These are phyloP conservation scores for Madurella mycetomatis DNA, from an alignment of 2,329 filamentous ascomycete species.

Conservation along the genomic window DNA sequence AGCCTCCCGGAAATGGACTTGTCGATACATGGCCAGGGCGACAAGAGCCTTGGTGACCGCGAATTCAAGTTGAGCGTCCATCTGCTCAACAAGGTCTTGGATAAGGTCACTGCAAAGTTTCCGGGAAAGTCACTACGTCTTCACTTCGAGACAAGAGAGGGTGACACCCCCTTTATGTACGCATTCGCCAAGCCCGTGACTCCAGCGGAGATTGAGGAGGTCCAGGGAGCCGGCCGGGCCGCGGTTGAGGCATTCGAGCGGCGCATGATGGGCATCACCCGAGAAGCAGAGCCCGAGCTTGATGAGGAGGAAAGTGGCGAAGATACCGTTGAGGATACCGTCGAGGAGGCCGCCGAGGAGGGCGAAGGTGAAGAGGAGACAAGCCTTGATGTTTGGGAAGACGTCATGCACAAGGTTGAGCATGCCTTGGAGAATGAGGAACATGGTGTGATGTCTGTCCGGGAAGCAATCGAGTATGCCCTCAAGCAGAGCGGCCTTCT, in stretches of 20 bases:
- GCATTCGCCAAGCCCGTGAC: slow-evolving; percentile 84
- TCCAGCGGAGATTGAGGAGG: slow-evolving; percentile 63
- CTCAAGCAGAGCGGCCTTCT: slow-evolving; percentile 52
- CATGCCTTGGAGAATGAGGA: slow-evolving; percentile 56
- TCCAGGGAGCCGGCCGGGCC: slow-evolving; percentile 65
- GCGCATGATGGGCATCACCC: slow-evolving; percentile 50
- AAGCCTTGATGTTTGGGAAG: slow-evolving; percentile 42
- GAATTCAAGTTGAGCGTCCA: slow-evolving; percentile 82
- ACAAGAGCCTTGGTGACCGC: slow-evolving; percentile 65
- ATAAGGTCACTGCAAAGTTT: slow-evolving; percentile 69
- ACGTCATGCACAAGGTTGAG: slow-evolving; percentile 52
- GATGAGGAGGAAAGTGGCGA: slow-evolving; percentile 27
- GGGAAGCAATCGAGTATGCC: slow-evolving; percentile 52
- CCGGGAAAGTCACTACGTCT: slow-evolving; percentile 73
- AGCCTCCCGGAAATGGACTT: slow-evolving; percentile 80
- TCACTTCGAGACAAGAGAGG: slow-evolving; percentile 71
- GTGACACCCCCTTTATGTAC: slow-evolving; percentile 66
- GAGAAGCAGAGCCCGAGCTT: slow-evolving; percentile 27
- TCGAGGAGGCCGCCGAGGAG: slow-evolving; percentile 26
- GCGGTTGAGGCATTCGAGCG: slow-evolving; percentile 66
- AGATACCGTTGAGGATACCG: slow-evolving; percentile 13
- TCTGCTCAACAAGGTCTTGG: slow-evolving; percentile 73
- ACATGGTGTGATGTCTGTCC: slow-evolving; percentile 46
- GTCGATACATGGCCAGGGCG: slow-evolving; percentile 74
- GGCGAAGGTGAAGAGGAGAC: slow-evolving; percentile 9